phyloP scores from a whole-genome alignment of 495 filamentous ascomycete species.

The Penicillium ucsense region DNA sequence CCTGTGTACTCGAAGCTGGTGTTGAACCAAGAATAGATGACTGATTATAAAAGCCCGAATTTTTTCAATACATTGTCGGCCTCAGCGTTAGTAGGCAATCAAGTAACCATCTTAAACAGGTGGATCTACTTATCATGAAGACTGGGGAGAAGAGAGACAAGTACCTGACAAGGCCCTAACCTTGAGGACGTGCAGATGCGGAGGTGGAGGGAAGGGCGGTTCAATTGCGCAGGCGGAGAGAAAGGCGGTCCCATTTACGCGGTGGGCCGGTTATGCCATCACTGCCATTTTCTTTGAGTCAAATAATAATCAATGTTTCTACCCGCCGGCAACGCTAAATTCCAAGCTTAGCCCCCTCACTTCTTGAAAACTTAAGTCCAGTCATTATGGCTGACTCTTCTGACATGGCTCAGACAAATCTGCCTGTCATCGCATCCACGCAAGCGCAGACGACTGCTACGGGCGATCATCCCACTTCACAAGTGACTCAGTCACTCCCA shows the following conservation, averaged over 20 bases:
- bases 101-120: no score
- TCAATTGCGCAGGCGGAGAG: conserved; percentile 6
- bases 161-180: background rate
- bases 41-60: no score
- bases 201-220: conserved; percentile 2
- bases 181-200: conserved; percentile 3
- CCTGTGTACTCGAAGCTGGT: background rate
- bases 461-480: conserved; percentile 13
- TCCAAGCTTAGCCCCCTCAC: conserved; percentile 8
- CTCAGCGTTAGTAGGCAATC: no score
- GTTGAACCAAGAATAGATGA: background rate
- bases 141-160: no score
- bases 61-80: no score
- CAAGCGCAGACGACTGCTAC: conserved; percentile 7
- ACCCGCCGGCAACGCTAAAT: conserved; percentile 24
- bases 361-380: conserved; percentile 13
- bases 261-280: conserved; percentile 32
- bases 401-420: conserved; percentile 13
- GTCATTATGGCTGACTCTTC: conserved; percentile 22
- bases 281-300: conserved; percentile 29
- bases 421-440: conserved; percentile 8
- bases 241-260: conserved; percentile 14
- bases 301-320: conserved; percentile 13
- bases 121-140: no score
- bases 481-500: conserved; percentile 11